A percentile compares a stretch with the other conserved stretches of the same genome.
These are phyloP conservation scores for Hibiscus trionum DNA, from an alignment of 345 rosid species.

Conservation along the genomic window DNA sequence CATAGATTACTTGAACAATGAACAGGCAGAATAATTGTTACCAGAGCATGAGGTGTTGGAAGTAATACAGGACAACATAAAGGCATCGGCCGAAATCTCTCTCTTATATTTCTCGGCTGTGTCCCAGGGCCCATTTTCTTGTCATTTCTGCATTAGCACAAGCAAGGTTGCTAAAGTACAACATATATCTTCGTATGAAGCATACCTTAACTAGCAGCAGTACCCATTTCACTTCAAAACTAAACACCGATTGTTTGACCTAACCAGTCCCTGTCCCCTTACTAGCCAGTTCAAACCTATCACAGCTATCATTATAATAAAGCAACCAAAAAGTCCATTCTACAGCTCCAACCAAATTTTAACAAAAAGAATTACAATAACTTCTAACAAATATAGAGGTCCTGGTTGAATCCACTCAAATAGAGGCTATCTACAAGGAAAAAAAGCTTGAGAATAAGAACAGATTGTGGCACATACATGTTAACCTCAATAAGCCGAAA, in stretches of 20 bases:
- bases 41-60: slow-evolving; percentile 93
- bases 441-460: slow-evolving; percentile 3
- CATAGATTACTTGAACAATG: slow-evolving; percentile 2
- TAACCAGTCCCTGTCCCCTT: neutral
- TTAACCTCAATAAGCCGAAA: slow-evolving; percentile 83
- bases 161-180: slow-evolving; percentile 10
- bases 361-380: neutral
- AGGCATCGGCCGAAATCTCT: slow-evolving; percentile 95
- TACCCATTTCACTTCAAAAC: slow-evolving; percentile 2
- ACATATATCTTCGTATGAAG: neutral
- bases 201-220: slow-evolving; percentile 1
- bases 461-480: slow-evolving; percentile 41
- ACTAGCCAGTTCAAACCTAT: slow-evolving; percentile 5
- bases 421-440: neutral
- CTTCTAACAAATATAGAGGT: neutral
- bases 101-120: slow-evolving; percentile 47
- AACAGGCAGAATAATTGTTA: slow-evolving; percentile 21
- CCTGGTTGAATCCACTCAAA: neutral
- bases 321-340: slow-evolving; percentile 1
- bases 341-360: neutral
- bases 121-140: slow-evolving; percentile 43
- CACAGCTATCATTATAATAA: neutral
- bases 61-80: slow-evolving; percentile 74
- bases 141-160: slow-evolving; percentile 48
- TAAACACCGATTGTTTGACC: slow-evolving; percentile 4